Evolutionary conservation across 2,329 filamentous ascomycete species (phyloP).

Genomic region (Cercospora sp.): DNA sequence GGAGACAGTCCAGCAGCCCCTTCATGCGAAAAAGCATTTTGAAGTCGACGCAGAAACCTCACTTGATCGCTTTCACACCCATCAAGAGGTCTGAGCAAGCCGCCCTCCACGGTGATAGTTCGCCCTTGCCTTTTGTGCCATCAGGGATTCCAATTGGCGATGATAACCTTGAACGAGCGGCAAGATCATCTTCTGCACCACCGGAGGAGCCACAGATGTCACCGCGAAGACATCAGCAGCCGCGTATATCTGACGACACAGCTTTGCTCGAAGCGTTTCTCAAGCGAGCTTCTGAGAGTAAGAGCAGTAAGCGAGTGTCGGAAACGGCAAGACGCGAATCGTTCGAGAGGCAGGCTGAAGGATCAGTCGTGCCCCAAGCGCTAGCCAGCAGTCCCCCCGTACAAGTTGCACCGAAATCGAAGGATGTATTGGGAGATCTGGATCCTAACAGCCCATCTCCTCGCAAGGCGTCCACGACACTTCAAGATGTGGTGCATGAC

Average conservation of each 20-base stretch:
- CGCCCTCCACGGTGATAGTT: background rate
- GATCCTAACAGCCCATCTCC: slow-evolving; percentile 52
- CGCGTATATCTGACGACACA: slow-evolving; percentile 50
- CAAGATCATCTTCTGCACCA: slow-evolving; percentile 37
- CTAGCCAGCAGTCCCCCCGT: slow-evolving; percentile 41
- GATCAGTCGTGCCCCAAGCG: slow-evolving; percentile 49
- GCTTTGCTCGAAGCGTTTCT: slow-evolving; percentile 53
- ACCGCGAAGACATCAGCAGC: slow-evolving; percentile 30
- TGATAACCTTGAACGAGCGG: slow-evolving; percentile 10
- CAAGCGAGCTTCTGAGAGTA: slow-evolving; percentile 51
- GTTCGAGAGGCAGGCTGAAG: slow-evolving; percentile 50
- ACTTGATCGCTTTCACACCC: slow-evolving; percentile 37
- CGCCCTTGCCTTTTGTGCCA: slow-evolving; percentile 18
- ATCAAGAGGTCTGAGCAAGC: slow-evolving; percentile 25
- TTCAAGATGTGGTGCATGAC: slow-evolving; percentile 3
- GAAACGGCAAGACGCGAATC: slow-evolving; percentile 44
- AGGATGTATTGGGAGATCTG: slow-evolving; percentile 46
- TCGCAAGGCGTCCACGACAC: slow-evolving; percentile 27
- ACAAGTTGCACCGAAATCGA: slow-evolving; percentile 2
- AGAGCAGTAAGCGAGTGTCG: slow-evolving; percentile 35
- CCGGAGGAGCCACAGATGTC: slow-evolving; percentile 37
- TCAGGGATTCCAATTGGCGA: slow-evolving; percentile 9
- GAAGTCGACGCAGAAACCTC: slow-evolving; percentile 21
- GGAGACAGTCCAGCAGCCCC: slow-evolving; percentile 35
- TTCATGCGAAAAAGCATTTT: slow-evolving; percentile 28